Base-by-base conservation (phyloP, 2,329 filamentous ascomycete species). In the Blastomyces silverae region DNA sequence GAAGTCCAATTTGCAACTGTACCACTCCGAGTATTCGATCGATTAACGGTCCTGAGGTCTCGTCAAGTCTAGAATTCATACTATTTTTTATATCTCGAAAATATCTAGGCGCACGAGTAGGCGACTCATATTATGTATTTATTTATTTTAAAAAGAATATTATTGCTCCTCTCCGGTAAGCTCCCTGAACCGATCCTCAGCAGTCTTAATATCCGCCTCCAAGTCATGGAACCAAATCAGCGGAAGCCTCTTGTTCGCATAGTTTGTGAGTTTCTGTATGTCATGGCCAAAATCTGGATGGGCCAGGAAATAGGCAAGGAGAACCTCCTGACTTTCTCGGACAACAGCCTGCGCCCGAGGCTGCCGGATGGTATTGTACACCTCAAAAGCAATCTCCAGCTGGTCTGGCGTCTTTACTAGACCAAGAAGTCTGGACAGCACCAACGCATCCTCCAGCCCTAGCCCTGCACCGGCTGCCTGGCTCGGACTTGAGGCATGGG, bases 381-480 rank as follows among this genome's bases (percentile, higher is more conserved):
- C 53, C 31, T 57, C 25, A 20, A 39, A 57, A 2, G 53, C 53
- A 39, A 3, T 13, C 17, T 56, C 53, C 22, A 57, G 31, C 22
- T 57, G 53, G 2, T 22, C 31, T 3, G 53, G 31, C 22, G n/a
- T 39, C 53, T 34, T 22, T 10, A 57, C 53, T n/a, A 57, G 53
- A 11, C 53, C 53, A 8, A 77, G 72, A 1, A 78, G 66, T 22
- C 69, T 64, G n/a, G 70, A 69, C 15, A 77, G 69, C 0, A 77
- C 70, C 0, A 73, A 70, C 5, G 75, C 72, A 66, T 77, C 75
- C 66, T 78, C 76, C 22, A 78, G 69, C 0, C 74, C 74, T 68
- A 76, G 74, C 2, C 71, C 74, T 1, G 75, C 75, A 25, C 76
- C 76, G 28, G 76, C 70, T 1, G 73, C 75, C 6, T 74, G 73